Evolutionary conservation across 257 asterid species (phyloP).

Genomic region (Solanum gracilifrons): DNA sequence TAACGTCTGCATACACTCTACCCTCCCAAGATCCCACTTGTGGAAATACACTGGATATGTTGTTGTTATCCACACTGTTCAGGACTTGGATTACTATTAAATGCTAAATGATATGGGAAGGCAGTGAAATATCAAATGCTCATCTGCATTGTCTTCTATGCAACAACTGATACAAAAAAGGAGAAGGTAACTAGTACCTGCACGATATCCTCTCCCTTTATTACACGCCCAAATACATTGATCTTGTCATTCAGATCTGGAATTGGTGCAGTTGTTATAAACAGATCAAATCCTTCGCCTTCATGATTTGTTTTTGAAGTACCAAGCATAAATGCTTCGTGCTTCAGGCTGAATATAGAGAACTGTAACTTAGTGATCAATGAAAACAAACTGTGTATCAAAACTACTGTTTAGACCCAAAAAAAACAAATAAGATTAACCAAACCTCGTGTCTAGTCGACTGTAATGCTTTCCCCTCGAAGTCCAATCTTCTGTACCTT

Average conservation of each 20-base stretch:
- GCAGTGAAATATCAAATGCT: not conserved
- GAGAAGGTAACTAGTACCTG: conserved; percentile 38
- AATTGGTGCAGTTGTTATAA: conserved; percentile 87
- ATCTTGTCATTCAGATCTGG: conserved; percentile 81
- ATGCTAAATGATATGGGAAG: not conserved
- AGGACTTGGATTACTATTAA: not conserved
- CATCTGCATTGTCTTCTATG: not conserved
- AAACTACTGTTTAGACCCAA: not conserved
- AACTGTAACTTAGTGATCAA: not conserved
- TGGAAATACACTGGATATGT: not conserved
- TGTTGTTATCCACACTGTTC: not conserved
- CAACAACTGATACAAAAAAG: not conserved
- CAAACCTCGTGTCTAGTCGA: conserved; percentile 85
- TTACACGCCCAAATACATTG: conserved; percentile 77
- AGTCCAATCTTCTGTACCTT: conserved; percentile 79
- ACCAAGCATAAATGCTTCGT: conserved; percentile 98
- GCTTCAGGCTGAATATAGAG: conserved; percentile 42
- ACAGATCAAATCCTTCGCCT: conserved; percentile 59
- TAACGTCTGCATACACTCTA: not conserved
- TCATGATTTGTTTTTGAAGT: conserved; percentile 64
- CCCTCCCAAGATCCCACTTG: not conserved
- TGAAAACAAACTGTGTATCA: not conserved
- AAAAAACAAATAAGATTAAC: not conserved
- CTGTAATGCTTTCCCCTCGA: conserved; percentile 74
- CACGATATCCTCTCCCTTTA: conserved; percentile 94